Percentiles rank a stretch among this genome's conserved stretches.
Evolutionary conservation across 2,329 filamentous ascomycete genomes (phyloP).

Genomic region (Penicillium janthinellum): DNA sequence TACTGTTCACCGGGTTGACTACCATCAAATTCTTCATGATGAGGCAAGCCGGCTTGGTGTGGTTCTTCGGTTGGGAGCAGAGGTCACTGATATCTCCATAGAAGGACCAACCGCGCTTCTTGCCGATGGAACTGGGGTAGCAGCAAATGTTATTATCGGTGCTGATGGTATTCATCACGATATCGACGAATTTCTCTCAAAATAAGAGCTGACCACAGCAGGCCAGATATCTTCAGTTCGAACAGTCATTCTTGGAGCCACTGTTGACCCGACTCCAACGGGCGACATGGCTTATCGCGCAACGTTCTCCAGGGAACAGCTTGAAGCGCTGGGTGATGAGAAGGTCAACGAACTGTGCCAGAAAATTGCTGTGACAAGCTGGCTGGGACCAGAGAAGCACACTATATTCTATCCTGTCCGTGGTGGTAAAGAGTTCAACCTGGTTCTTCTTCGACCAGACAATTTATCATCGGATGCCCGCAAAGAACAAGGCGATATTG

Average conservation of each 20-base stretch:
- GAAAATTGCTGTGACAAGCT: constrained; percentile 53
- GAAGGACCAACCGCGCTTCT: background rate
- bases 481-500: background rate
- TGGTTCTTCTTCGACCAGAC: constrained; percentile 66
- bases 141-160: background rate
- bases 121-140: background rate
- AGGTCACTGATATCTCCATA: background rate
- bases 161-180: background rate
- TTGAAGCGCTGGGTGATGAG: background rate
- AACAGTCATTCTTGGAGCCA: background rate
- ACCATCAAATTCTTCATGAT: background rate
- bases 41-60: background rate
- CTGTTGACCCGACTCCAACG: background rate
- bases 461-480: constrained; percentile 30
- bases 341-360: background rate
- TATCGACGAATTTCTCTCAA: background rate
- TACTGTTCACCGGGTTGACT: background rate
- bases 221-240: background rate
- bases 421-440: constrained; percentile 60
- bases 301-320: background rate
- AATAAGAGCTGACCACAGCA: background rate
- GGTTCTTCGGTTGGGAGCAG: background rate
- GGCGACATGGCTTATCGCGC: background rate
- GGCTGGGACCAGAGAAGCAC: constrained; percentile 64
- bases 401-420: constrained; percentile 64